Conservation (phyloP, 495 filamentous ascomycete species). For the Talaromyces wortmannii region DNA sequence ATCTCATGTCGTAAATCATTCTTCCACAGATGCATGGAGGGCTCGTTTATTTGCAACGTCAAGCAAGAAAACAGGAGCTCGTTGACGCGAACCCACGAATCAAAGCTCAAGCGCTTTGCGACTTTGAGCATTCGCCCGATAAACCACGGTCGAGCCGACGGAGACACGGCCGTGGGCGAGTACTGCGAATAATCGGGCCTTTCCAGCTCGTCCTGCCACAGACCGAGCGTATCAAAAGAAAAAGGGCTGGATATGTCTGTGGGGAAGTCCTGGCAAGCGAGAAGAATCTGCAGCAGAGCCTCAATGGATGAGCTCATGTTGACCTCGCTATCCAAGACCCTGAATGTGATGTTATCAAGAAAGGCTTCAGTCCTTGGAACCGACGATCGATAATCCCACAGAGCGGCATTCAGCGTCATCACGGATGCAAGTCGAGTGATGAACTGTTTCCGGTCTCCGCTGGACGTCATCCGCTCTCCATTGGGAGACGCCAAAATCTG, state of each 20-base stretch:
- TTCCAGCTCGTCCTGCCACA: background rate
- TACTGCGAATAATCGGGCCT: slow-evolving; percentile 25
- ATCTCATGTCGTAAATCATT: slow-evolving; percentile 25
- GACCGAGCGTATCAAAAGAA: background rate
- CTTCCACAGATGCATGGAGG: slow-evolving; percentile 19
- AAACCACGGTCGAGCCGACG: slow-evolving; percentile 32
- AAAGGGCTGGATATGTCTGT: background rate
- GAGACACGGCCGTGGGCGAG: slow-evolving; percentile 13
- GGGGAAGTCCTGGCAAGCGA: slow-evolving; percentile 25
- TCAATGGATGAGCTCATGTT: slow-evolving; percentile 28
- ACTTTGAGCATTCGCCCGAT: slow-evolving; percentile 35
- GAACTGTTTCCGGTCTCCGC: slow-evolving; percentile 29
- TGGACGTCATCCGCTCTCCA: slow-evolving; percentile 19
- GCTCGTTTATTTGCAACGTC: slow-evolving; percentile 19
- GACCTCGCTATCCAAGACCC: slow-evolving; percentile 27
- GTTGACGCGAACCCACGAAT: slow-evolving; percentile 24
- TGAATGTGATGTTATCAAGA: slow-evolving; percentile 19
- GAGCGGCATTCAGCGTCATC: slow-evolving; percentile 29
- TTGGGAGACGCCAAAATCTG: slow-evolving; percentile 25
- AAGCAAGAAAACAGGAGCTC: slow-evolving; percentile 28
- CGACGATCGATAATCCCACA: slow-evolving; percentile 34
- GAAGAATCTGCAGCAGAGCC: slow-evolving; percentile 31
- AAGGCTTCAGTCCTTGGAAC: slow-evolving; percentile 18
- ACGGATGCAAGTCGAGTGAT: slow-evolving; percentile 23
- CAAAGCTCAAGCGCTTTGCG: slow-evolving; percentile 25